These are phyloP conservation scores for Sporothrix dimorphospora DNA, from an alignment of 2,329 filamentous ascomycete species.

Conservation along the genomic window DNA sequence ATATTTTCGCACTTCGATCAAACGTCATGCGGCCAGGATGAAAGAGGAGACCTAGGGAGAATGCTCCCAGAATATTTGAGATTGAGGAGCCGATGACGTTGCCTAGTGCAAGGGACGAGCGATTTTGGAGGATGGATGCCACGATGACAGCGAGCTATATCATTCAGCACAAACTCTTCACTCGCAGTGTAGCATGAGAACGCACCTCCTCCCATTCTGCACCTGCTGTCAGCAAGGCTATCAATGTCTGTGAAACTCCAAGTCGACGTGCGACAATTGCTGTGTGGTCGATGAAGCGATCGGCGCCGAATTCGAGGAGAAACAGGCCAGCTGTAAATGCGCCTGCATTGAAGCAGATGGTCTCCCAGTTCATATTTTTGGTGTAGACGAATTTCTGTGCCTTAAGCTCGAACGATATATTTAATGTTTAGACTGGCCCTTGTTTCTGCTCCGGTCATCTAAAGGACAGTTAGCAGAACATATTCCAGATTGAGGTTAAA, in stretches of 20 bases:
- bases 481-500: too few relatives aligned
- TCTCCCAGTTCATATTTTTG: slow-evolving; percentile 16
- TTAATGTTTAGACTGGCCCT: too few relatives aligned
- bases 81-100: slow-evolving; percentile 20
- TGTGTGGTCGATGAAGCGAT: slow-evolving; percentile 19
- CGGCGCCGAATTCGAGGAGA: slow-evolving; percentile 22
- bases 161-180: too few relatives aligned
- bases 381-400: too few relatives aligned
- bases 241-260: slow-evolving; percentile 9
- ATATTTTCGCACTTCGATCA: slow-evolving; percentile 11
- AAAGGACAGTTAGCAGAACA: too few relatives aligned
- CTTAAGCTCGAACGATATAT: too few relatives aligned
- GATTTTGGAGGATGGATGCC: slow-evolving; percentile 6
- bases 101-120: slow-evolving; percentile 15
- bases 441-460: too few relatives aligned
- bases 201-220: slow-evolving; percentile 21
- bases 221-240: slow-evolving; percentile 10
- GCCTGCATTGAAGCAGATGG: slow-evolving; percentile 10
- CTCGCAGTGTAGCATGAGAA: background rate
- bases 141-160: slow-evolving; percentile 12
- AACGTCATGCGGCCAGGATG: slow-evolving; percentile 2
- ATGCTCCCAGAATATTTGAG: slow-evolving; percentile 7
- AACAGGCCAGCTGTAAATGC: slow-evolving; percentile 12
- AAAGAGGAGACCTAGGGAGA: slow-evolving; percentile 16
- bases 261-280: slow-evolving; percentile 13